These are phyloP conservation scores for Gloeostereum incarnatum DNA, from an alignment of 768 basidiomycete genomes.

Conservation along the genomic window DNA sequence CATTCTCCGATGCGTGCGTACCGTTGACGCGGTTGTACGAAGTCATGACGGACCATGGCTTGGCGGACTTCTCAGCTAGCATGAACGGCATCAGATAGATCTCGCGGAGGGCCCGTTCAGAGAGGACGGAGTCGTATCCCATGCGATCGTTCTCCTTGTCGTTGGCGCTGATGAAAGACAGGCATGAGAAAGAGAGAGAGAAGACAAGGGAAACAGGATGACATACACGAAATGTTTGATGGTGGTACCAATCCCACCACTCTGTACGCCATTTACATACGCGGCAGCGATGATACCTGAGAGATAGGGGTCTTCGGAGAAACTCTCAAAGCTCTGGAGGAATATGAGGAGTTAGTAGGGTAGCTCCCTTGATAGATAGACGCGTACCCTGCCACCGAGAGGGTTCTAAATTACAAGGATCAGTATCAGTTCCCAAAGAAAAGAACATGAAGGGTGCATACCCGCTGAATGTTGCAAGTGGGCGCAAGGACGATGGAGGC, in stretches of 20 bases:
- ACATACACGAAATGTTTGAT: slow-evolving; percentile 78
- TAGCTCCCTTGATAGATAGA: neutral
- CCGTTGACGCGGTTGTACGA: slow-evolving; percentile 75
- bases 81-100: slow-evolving; percentile 71
- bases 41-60: slow-evolving; percentile 62
- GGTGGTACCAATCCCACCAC: slow-evolving; percentile 61
- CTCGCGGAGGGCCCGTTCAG: slow-evolving; percentile 58
- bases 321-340: slow-evolving; percentile 61
- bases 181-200: neutral
- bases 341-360: neutral
- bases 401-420: slow-evolving; percentile 40
- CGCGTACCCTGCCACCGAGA: slow-evolving; percentile 54
- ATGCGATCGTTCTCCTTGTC: slow-evolving; percentile 77
- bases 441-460: slow-evolving; percentile 14
- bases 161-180: slow-evolving; percentile 38
- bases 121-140: slow-evolving; percentile 58
- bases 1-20: slow-evolving; percentile 59
- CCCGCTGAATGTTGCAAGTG: slow-evolving; percentile 80
- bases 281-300: slow-evolving; percentile 63
- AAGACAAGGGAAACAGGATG: neutral
- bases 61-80: slow-evolving; percentile 54
- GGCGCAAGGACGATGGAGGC: slow-evolving; percentile 69
- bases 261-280: slow-evolving; percentile 73
- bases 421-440: slow-evolving; percentile 1
- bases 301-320: slow-evolving; percentile 70